Evolutionary conservation across 805 yeast genomes (phyloP), one percentile per base, ranked within the genome.

Genomic region (Spathaspora boniae): DNA sequence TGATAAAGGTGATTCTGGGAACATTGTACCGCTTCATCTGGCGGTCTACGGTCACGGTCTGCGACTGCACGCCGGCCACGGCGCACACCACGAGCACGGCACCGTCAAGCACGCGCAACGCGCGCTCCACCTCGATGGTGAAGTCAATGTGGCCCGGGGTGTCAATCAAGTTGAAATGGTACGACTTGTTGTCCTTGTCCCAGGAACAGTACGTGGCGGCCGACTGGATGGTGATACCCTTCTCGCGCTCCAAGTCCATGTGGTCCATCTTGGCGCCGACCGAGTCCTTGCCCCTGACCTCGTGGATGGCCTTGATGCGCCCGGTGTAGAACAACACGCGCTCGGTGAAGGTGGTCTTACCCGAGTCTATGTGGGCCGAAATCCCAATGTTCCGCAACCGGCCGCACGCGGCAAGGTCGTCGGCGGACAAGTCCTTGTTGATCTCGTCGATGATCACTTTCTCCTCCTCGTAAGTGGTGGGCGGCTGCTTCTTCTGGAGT

Each of bases 221-320:
- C 42, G 96, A 87, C 66, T 93, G 98, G 58, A 93, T 93, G 34
- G 98, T 93, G 55, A 93, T 93, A 63, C 98, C 98, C 60, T 93
- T 93, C 63, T 93, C 98, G 59, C 98, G 80, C 66, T 93, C 98
- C 48, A 93, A 73, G 51, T 93, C 98, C 98, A 93, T 93, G 42
- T 89, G 91, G 63, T 93, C 98, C 99, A 93, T 93, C 68, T 89
- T 93, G 38, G 99, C 99, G 42, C 99, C 99, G 40, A 93, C 98
- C 47, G 88, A 82, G 60, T 93, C 98, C 53, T 93, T 79, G 31
- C 98, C 98, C 60, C 98, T 76, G 30, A 86, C 97, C 63, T 89
- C 98, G 56, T 89, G 98, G 53, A 89, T 91, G 19, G 95, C 95
- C 56, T 89, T 86, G 61, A 93, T 93, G 57, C 98, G 78, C 41